Evolutionary conservation across 805 yeast species (phyloP), one percentile per base, ranked within the genome.

Genomic region (Wickerhamiella vanderwaltii): DNA sequence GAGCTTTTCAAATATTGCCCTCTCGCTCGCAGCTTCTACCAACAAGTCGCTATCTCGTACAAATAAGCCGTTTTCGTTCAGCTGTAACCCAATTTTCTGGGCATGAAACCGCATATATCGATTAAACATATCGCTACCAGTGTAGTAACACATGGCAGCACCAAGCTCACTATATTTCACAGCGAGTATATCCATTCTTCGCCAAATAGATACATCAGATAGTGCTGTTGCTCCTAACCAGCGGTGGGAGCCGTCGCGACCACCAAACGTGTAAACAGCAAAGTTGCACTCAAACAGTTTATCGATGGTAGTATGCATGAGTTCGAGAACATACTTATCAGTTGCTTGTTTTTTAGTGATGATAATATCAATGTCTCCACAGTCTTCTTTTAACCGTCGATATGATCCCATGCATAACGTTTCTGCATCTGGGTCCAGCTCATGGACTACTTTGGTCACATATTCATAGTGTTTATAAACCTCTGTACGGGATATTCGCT

Each of bases 311-410:
- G 25, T 15, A 6, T 16, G 15, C 5, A 24, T 30, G 6, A 65
- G 46, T 15, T 47, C 46, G 4, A 37, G 32, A 15, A 62, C 28
- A 2, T 52, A 52, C 2, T 46, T 44, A n/a, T 56, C 51, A 3
- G 57, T 47, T 1, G 59, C 56, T 4, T 53, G 60, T 12, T 56
- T 41, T 18, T 54, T 61, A 23, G 72, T 67, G 3, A 74, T 41
- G 18, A 74, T 56, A 31, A 71, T 61, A 51, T 74, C 80, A 29
- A 74, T 64, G 49, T 74, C 79, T 1, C 77, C 76, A 45, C 71
- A 67, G 4, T 52, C 52, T 3, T 45, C 35, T n/a, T 59, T 50
- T 3, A 73, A 76, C 16, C 79, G 61, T 25, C 73, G 57, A 51
- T 68, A 73, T 5, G 75, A 70, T 2, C 79, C 79, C 65, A 67